Evolutionary conservation across 345 rosid species (phyloP).

Genomic region (Cardamine occulta): DNA sequence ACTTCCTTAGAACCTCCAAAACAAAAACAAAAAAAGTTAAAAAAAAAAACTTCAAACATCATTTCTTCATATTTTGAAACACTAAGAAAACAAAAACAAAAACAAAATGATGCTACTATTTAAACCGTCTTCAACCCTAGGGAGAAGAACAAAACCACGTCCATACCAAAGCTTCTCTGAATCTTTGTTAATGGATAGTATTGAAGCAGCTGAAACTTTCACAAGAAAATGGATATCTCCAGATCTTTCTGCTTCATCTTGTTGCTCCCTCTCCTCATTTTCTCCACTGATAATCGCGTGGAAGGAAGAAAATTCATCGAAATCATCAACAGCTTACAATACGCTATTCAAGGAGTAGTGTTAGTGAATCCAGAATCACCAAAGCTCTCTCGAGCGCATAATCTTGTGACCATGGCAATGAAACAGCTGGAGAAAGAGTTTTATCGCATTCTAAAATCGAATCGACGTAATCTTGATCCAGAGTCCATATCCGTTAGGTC

Average conservation of each 20-base stretch:
- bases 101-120: constrained; percentile 41
- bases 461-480: constrained; percentile 52
- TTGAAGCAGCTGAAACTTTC: constrained; percentile 49
- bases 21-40: background rate
- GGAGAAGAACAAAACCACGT: constrained; percentile 35
- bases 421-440: constrained; percentile 71
- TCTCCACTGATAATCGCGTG: constrained; percentile 48
- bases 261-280: constrained; percentile 47
- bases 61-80: constrained; percentile 17
- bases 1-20: constrained; percentile 28
- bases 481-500: constrained; percentile 59
- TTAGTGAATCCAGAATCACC: constrained; percentile 47
- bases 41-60: constrained; percentile 7
- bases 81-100: background rate
- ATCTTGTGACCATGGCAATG: constrained; percentile 65
- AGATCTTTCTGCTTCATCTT: background rate
- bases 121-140: constrained; percentile 39
- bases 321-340: constrained; percentile 54
- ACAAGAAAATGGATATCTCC: constrained; percentile 51
- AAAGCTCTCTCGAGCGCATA: constrained; percentile 61
- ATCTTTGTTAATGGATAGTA: constrained; percentile 56
- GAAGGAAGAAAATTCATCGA: constrained; percentile 63
- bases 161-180: constrained; percentile 58
- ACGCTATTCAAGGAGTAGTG: constrained; percentile 61
- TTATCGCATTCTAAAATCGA: constrained; percentile 59